A percentile compares a stretch with the other conserved stretches of the same genome.
Evolutionary conservation across 1,139 yeast species (phyloP).

Genomic region (Diutina siamensis): DNA sequence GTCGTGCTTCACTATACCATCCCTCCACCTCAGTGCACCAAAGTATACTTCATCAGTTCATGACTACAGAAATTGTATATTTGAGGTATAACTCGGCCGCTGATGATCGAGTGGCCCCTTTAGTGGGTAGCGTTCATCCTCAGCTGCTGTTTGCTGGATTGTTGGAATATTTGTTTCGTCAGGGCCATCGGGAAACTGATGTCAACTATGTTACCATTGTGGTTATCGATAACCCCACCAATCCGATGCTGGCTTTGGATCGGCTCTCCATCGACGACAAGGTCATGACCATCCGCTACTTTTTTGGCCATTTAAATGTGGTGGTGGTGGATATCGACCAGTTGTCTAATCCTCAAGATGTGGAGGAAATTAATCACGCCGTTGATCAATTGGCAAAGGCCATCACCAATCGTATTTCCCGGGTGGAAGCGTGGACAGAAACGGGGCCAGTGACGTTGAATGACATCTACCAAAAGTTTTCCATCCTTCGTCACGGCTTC

Average conservation of each 20-base stretch:
- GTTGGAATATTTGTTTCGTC: constrained; percentile 18
- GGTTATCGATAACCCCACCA: constrained; percentile 14
- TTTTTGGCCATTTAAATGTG: constrained; percentile 32
- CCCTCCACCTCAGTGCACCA: neutral
- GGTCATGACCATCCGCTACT: constrained; percentile 23
- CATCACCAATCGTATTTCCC: constrained; percentile 27
- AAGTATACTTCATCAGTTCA: neutral
- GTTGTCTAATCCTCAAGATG: constrained; percentile 12
- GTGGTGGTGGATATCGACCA: constrained; percentile 17
- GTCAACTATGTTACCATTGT: constrained; percentile 24
- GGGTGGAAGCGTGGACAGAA: constrained; percentile 52
- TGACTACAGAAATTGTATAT: constrained; percentile 11
- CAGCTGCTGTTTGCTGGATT: constrained; percentile 9
- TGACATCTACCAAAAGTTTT: constrained; percentile 13
- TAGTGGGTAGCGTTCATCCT: constrained; percentile 1
- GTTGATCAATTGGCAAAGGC: constrained; percentile 18
- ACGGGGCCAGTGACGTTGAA: constrained; percentile 22
- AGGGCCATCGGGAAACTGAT: constrained; percentile 27
- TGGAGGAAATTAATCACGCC: constrained; percentile 16
- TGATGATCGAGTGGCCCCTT: constrained; percentile 6
- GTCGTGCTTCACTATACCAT: too few relatives aligned
- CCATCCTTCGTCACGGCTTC: constrained; percentile 7
- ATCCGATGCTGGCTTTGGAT: constrained; percentile 8
- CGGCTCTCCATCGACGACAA: constrained; percentile 15
- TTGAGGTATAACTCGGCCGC: constrained; percentile 7